phyloP scores from a whole-genome alignment of 768 basidiomycete genomes.

The Hygrophoropsis aurantiaca region DNA sequence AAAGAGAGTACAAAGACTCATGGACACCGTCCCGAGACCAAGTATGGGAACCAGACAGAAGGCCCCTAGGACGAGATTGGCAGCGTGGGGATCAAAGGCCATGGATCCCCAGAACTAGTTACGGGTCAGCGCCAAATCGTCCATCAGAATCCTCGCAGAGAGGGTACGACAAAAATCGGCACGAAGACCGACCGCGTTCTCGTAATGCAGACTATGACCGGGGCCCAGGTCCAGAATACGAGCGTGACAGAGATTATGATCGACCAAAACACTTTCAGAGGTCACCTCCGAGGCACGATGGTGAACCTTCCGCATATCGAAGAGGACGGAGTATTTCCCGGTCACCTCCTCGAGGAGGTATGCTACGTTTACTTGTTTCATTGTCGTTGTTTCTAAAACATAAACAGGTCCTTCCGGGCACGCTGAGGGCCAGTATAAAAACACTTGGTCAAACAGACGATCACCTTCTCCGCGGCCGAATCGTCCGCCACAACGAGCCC shows the following conservation, averaged over 20 bases:
- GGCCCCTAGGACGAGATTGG: constrained; percentile 1
- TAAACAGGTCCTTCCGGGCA: too few relatives aligned
- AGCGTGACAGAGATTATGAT: constrained; percentile 3
- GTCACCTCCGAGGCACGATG: constrained; percentile 12
- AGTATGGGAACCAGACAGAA: constrained; percentile 5
- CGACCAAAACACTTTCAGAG: too few relatives aligned
- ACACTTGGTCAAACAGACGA: too few relatives aligned
- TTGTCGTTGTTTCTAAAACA: too few relatives aligned
- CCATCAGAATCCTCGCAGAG: too few relatives aligned
- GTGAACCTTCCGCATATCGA: background rate
- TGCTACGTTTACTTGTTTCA: background rate
- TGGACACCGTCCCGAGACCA: background rate
- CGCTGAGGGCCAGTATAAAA: too few relatives aligned
- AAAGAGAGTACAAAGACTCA: background rate
- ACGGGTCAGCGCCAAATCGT: constrained; percentile 13
- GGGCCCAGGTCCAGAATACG: constrained; percentile 18
- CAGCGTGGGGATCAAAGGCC: background rate
- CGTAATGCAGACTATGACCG: constrained; percentile 20
- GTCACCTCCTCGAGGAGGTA: background rate
- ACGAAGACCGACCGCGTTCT: constrained; percentile 7
- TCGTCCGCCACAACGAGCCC: too few relatives aligned
- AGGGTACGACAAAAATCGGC: constrained; percentile 5
- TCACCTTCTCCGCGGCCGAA: too few relatives aligned
- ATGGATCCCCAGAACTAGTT: constrained; percentile 17
- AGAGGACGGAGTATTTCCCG: background rate